Conservation (phyloP, 805 yeast species). For the Starmerella ratchasimensis region DNA sequence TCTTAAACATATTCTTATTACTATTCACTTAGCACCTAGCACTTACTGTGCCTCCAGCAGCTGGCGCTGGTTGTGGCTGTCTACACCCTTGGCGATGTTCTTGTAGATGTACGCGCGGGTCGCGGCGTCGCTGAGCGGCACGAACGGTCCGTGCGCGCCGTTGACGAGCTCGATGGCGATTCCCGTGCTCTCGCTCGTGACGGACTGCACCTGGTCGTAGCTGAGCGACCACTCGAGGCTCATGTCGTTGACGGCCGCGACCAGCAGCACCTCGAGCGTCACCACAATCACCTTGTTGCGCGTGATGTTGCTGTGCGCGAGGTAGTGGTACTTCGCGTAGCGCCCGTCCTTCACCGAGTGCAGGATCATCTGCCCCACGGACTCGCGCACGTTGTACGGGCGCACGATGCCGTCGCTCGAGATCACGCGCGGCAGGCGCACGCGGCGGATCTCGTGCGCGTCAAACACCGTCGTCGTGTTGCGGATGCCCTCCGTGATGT, state of each 20-base stretch:
- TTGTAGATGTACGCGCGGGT: constrained; percentile 55
- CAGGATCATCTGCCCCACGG: constrained; percentile 91
- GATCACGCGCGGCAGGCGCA: constrained; percentile 69
- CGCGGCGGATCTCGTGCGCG: constrained; percentile 57
- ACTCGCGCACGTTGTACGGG: constrained; percentile 64
- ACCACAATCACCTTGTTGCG: constrained; percentile 65
- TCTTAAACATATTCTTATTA: not conserved
- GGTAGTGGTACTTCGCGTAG: constrained; percentile 54
- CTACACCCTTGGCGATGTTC: constrained; percentile 67
- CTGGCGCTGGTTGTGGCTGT: constrained; percentile 42
- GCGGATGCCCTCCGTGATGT: constrained; percentile 84
- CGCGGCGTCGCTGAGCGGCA: constrained; percentile 59
- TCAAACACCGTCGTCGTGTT: constrained; percentile 76
- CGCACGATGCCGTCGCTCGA: constrained; percentile 58
- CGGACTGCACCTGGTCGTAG: constrained; percentile 52
- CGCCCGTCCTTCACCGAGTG: constrained; percentile 72
- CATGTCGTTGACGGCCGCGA: constrained; percentile 49
- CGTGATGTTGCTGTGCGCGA: constrained; percentile 79
- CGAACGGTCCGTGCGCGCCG: constrained; percentile 50
- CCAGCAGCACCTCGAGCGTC: constrained; percentile 53
- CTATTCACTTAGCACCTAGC: not conserved
- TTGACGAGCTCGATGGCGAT: constrained; percentile 49
- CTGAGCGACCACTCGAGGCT: constrained; percentile 57
- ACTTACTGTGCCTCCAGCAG: not conserved
- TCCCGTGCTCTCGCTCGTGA: constrained; percentile 69